Evolutionary conservation across 352 stramenopile genomes (phyloP), one percentile per base, ranked within the genome.

Genomic region (Elongisporangium prolatum): DNA sequence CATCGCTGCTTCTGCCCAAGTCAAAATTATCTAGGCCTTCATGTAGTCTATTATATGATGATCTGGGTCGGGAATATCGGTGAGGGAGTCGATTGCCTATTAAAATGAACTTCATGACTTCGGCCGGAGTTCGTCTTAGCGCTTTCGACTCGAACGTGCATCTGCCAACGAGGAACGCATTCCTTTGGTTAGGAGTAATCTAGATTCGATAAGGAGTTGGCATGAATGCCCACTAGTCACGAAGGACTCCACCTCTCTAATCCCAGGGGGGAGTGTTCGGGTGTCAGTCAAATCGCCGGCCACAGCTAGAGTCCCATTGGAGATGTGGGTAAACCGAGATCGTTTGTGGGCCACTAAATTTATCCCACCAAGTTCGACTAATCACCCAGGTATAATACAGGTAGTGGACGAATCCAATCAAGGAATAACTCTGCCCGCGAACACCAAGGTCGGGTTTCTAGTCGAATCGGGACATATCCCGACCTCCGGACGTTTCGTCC

Each of bases 41-140:
- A 50, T 8, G 18, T 66, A n/a, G n/a, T 64, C 0, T 67, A 66
- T 34, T 52, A 25, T 25, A 67, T 61, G 37, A 49, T 59, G 0
- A 14, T 24, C 9, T 68, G 56, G 64, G 60, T 65, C 13, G 60
- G 57, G 0, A 53, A 61, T 22, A 21, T 64, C n/a, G 34, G 34
- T 13, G 5, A 48, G 3, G 64, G 64, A 1, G 49, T 44, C 17
- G 11, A 71, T 8, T 48, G 22, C 10, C 63, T 67, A 3, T 28
- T 67, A 0, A 37, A 0, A 67, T 71, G 64, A 37, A 67, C 25
- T 65, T 67, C 24, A 67, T 67, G 56, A 54, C 62, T 0, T 60
- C 60, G 1, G 52, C 44, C 0, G 59, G 51, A 2, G 49, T 67
- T 0, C 55, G 52, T 0, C 13, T 70, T 1, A 57, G 67, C 47